Evolutionary conservation across 495 filamentous ascomycete species (phyloP), one percentile per base, ranked within the genome.

Genomic region (Penicillium paxilli): DNA sequence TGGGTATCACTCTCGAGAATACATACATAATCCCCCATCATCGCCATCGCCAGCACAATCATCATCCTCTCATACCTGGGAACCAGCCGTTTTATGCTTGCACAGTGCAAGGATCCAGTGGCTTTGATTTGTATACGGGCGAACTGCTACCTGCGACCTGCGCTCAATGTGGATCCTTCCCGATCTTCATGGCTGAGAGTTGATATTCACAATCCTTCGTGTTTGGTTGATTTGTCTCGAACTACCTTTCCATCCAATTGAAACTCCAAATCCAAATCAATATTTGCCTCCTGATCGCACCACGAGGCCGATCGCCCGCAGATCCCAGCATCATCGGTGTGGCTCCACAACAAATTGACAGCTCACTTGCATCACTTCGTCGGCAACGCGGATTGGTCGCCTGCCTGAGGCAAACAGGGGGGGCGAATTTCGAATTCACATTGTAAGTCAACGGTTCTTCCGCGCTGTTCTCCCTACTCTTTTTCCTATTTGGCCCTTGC

Each of bases 311-410:
- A 60, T 59, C 50, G 49, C 38, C 51, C 44, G 64, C 58, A 64
- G 55, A 61, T 63, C 57, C 63, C 44, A 57, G 51, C 52, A 53
- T 44, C 45, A 41, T 57, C 49, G 47, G 47, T 60, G 62, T 60
- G 62, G 59, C 59, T 65, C 64, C 62, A 65, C 62, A 30, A 7
- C 49, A 57, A n/a, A 60, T 65, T 56, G 59, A 65, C 64, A 67
- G 62, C 62, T 67, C 64, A 65, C 59, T 65, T 63, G 64, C 64
- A 60, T 67, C 64, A 67, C 64, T 65, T 60, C 51, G 52, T 49
- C 48, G 62, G 35, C 56, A 48, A 48, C 57, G 52, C 56, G 64
- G 64, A 67, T 67, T 67, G 64, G 64, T 62, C 58, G 64, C 58
- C 64, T 67, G 62, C 62, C 62, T 65, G 55, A 65, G 64, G 64